phyloP scores from a whole-genome alignment of 495 filamentous ascomycete genomes.

The Trichoderma orchidacearum region DNA sequence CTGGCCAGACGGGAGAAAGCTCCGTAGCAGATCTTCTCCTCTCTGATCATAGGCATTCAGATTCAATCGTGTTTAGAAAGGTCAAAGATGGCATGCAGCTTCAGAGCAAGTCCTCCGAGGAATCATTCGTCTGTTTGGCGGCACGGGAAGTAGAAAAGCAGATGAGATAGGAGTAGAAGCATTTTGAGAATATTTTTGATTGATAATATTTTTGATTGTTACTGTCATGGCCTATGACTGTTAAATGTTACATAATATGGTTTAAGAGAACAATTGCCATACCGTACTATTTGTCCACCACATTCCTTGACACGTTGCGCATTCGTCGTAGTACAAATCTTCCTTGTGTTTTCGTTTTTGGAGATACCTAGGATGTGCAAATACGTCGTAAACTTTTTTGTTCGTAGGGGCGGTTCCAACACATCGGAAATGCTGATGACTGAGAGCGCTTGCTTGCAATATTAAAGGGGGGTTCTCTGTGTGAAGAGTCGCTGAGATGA shows the following conservation, averaged over 20 bases:
- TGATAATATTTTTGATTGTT: neutral
- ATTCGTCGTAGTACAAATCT: neutral
- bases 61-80: neutral
- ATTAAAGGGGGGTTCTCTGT: neutral
- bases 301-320: neutral
- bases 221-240: neutral
- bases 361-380: neutral
- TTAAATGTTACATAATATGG: neutral
- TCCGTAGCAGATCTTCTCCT: neutral
- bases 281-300: neutral
- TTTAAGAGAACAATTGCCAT: neutral
- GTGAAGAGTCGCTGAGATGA: neutral
- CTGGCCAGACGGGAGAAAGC: neutral
- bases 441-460: constrained; percentile 1
- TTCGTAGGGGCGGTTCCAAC: neutral
- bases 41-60: neutral
- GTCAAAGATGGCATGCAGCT: neutral
- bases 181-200: neutral
- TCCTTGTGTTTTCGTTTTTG: neutral
- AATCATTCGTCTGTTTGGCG: neutral
- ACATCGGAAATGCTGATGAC: neutral
- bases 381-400: neutral
- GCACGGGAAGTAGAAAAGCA: neutral
- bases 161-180: neutral
- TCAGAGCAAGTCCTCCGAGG: neutral